These are phyloP conservation scores for Aspergillus asperescens DNA, from an alignment of 495 filamentous ascomycete genomes.

Conservation along the genomic window DNA sequence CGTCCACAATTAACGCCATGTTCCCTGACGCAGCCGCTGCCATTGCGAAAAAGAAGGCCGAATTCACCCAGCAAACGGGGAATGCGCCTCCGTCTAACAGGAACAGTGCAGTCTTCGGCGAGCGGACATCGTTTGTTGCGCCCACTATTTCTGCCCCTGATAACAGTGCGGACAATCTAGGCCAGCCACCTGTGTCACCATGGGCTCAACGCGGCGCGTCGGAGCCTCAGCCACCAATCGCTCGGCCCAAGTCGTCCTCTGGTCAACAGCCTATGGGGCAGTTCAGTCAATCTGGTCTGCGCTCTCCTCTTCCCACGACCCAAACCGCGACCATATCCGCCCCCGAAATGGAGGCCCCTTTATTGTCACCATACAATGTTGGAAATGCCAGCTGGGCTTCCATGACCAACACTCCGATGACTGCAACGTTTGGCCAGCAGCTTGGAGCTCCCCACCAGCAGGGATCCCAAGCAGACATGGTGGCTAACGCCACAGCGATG, in stretches of 20 bases:
- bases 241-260: slow-evolving; percentile 85
- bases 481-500: slow-evolving; percentile 98
- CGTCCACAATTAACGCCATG: slow-evolving; percentile 96
- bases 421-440: slow-evolving; percentile 65
- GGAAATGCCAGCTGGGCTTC: slow-evolving; percentile 94
- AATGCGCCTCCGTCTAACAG: slow-evolving; percentile 86
- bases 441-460: slow-evolving; percentile 36
- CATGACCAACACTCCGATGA: slow-evolving; percentile 97
- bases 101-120: slow-evolving; percentile 81
- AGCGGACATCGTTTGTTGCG: slow-evolving; percentile 71
- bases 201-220: slow-evolving; percentile 57
- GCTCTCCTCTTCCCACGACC: slow-evolving; percentile 68
- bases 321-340: slow-evolving; percentile 79
- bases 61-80: slow-evolving; percentile 91
- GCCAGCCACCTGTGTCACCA: slow-evolving; percentile 65
- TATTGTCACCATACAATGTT: slow-evolving; percentile 83
- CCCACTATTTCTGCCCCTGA: slow-evolving; percentile 71
- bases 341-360: slow-evolving; percentile 71
- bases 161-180: slow-evolving; percentile 47
- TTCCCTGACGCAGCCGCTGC: slow-evolving; percentile 97
- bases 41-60: slow-evolving; percentile 94
- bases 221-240: slow-evolving; percentile 50
- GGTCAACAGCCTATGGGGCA: slow-evolving; percentile 93
- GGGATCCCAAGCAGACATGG: slow-evolving; percentile 85
- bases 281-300: slow-evolving; percentile 80